Evolutionary conservation across 345 rosid genomes (phyloP), one percentile per base, ranked within the genome.

Genomic region (Camelina hispida): DNA sequence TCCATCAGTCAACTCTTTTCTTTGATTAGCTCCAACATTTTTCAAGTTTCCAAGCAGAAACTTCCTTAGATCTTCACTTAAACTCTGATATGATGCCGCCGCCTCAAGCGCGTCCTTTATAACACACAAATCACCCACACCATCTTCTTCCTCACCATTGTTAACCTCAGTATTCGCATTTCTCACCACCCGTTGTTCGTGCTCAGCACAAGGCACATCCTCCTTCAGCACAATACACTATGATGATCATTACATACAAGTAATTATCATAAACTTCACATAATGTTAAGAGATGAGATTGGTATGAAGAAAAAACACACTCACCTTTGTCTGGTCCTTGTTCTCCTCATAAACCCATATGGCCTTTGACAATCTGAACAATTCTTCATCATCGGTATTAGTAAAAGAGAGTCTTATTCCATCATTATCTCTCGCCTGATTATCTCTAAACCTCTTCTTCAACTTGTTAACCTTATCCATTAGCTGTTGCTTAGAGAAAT

Each of bases 401-500:
- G 54, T 14, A 66, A 74, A 74, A 6, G 38, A 22, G 15, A 6
- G 51, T n/a, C 2, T 30, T 47, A 57, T 15, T 17, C 58, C 43
- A 22, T 42, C 23, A 15, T 25, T 17, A 62, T 2, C 25, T 17
- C 16, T 73, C 7, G 48, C 61, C 7, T 12, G 1, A 34, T 42
- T 64, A 44, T 6, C 13, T 3, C 2, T 9, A 16, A 66, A 74
- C 13, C 66, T 66, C 52, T 37, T 66, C 4, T 57, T 58, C 72
- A 74, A 25, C 1, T 28, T 25, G n/a, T 42, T 12, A 20, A 66
- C 61, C 58, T 74, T 74, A 35, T 16, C 40, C 4, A 4, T 57
- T 13, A 74, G 66, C 72, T 74, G 78, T 25, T 3, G 4, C 38
- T n/a, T 74, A 2, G 78, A 57, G 43, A 66, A 47, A 18, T 46